These are phyloP conservation scores for Conoideocrella luteorostrata DNA, from an alignment of 2,329 filamentous ascomycete species.

Conservation along the genomic window DNA sequence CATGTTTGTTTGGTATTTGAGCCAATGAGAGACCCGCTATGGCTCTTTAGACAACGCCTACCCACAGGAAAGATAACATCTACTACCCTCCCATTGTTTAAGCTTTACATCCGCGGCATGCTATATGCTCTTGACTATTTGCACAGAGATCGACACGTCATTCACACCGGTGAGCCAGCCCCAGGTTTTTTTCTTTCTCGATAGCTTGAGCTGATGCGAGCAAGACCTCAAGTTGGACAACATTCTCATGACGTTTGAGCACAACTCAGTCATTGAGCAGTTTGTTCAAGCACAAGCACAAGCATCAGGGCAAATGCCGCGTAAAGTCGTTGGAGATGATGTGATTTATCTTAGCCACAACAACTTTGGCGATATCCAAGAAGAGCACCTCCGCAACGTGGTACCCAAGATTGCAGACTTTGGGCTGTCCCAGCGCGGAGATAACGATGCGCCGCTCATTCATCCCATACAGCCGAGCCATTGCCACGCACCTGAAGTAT, in stretches of 20 bases:
- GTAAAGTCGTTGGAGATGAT: slow-evolving; percentile 9
- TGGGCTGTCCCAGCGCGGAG: slow-evolving; percentile 12
- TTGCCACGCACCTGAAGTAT: slow-evolving; percentile 11
- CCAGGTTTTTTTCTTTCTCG: neutral
- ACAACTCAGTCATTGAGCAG: slow-evolving; percentile 12
- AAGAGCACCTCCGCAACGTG: slow-evolving; percentile 8
- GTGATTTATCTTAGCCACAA: slow-evolving; percentile 12
- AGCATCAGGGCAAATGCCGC: slow-evolving; percentile 5
- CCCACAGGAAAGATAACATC: slow-evolving; percentile 19
- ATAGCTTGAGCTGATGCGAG: slow-evolving; percentile 9
- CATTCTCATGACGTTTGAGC: slow-evolving; percentile 16
- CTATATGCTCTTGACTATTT: slow-evolving; percentile 36
- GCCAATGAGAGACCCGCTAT: slow-evolving; percentile 31
- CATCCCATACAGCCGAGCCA: slow-evolving; percentile 14
- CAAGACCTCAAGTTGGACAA: slow-evolving; percentile 19
- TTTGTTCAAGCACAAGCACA: slow-evolving; percentile 12
- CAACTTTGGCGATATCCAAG: slow-evolving; percentile 12
- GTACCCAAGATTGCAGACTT: slow-evolving; percentile 15
- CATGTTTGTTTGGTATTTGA: slow-evolving; percentile 30
- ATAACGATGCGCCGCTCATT: slow-evolving; percentile 6
- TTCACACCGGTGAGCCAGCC: slow-evolving; percentile 25
- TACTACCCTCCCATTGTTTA: slow-evolving; percentile 22
- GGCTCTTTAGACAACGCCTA: slow-evolving; percentile 29
- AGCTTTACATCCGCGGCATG: slow-evolving; percentile 23
- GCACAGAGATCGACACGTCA: slow-evolving; percentile 34